Evolutionary conservation across 768 basidiomycete genomes (phyloP).

Genomic region (Trametes cubensis): DNA sequence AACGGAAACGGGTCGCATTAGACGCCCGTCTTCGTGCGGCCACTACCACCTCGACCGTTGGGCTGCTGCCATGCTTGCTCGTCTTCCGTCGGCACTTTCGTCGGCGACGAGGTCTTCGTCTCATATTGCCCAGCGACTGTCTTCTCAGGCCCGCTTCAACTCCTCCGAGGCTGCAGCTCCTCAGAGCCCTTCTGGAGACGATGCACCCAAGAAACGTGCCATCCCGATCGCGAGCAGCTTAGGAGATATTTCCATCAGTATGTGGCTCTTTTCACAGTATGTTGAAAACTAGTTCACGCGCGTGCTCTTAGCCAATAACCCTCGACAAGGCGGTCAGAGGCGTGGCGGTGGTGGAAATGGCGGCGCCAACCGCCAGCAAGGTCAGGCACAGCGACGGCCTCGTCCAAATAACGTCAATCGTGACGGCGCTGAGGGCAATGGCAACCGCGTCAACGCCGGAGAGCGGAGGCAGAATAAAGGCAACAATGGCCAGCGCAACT

Average conservation of each 20-base stretch:
- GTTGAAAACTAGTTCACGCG: no score
- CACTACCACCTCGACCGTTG: not conserved
- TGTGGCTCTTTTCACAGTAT: not conserved
- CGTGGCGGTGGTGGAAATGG: not conserved
- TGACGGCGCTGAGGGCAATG: not conserved
- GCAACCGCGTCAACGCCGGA: not conserved
- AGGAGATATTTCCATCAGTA: constrained; percentile 32
- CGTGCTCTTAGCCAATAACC: not conserved
- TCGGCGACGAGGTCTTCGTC: not conserved
- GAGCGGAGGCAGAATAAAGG: not conserved
- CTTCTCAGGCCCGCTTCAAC: constrained; percentile 13
- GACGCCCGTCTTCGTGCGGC: not conserved
- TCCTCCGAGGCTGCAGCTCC: constrained; percentile 9
- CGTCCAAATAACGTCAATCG: constrained; percentile 2
- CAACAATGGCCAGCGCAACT: not conserved
- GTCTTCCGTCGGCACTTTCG: constrained; percentile 13
- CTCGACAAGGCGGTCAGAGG: not conserved
- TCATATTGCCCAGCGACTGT: not conserved
- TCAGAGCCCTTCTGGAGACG: not conserved
- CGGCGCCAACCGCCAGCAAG: not conserved
- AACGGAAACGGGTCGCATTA: no score
- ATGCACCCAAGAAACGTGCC: constrained; percentile 21
- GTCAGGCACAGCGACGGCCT: not conserved
- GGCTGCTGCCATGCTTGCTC: constrained; percentile 18
- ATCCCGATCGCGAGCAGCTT: constrained; percentile 23